Percentiles rank a stretch among this genome's conserved stretches.
phyloP scores from a whole-genome alignment of 2,329 filamentous ascomycete species.

The Rugonectria rugulosa region DNA sequence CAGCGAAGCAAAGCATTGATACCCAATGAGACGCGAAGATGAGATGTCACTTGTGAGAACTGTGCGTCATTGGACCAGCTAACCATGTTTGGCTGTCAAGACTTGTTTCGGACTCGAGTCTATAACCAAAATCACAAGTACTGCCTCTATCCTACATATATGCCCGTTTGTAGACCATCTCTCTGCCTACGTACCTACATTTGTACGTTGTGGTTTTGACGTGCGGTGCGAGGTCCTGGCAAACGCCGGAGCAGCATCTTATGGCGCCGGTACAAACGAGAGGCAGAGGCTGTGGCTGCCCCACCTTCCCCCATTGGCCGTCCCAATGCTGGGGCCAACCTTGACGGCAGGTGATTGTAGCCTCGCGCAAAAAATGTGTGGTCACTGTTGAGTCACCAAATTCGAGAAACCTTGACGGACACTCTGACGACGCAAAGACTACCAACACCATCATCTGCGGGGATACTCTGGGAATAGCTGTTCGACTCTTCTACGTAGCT shows the following conservation, averaged over 20 bases:
- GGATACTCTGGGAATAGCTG: no score
- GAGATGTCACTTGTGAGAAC: background rate
- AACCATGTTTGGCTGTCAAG: background rate
- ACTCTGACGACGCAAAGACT: conserved; percentile 17
- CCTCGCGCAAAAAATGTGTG: conserved; percentile 40
- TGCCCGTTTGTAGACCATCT: no score
- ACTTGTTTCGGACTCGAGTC: no score
- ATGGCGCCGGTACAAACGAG: no score
- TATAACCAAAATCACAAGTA: no score
- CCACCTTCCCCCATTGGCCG: conserved; percentile 24
- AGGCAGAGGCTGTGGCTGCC: conserved; percentile 31
- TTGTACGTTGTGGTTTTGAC: no score
- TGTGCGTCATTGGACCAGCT: background rate
- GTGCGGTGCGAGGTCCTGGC: no score
- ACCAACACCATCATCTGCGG: conserved; percentile 24
- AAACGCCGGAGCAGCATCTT: no score
- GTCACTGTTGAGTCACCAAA: conserved; percentile 33
- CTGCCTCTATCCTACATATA: no score
- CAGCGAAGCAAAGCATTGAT: conserved; percentile 22
- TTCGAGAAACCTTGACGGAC: conserved; percentile 20
- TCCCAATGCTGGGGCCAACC: conserved; percentile 19
- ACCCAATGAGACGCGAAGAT: conserved; percentile 7
- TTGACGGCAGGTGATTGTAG: conserved; percentile 23
- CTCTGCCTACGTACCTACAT: no score
- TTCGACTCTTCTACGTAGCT: no score